phyloP scores from a whole-genome alignment of 2,329 filamentous ascomycete genomes.

The Ascochyta rabiei region DNA sequence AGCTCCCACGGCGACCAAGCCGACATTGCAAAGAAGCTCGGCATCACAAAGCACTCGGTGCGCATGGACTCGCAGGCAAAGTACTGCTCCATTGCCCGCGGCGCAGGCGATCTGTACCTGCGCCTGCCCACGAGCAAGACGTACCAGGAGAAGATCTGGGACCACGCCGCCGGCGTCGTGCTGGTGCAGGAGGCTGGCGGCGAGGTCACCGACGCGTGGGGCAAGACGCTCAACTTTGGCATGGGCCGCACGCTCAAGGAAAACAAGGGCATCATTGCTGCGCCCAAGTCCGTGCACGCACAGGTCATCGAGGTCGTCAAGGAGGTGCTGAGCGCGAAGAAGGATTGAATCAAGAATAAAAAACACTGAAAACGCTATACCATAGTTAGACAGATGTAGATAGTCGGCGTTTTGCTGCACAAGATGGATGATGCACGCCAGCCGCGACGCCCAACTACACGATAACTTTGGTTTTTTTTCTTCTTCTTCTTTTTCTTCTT shows the following conservation, averaged over 20 bases:
- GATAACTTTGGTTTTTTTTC: background rate
- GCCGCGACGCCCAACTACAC: background rate
- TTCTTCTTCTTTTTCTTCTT: background rate
- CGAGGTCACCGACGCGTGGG: slow-evolving; percentile 85
- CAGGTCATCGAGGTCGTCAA: slow-evolving; percentile 82
- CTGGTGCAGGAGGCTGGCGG: slow-evolving; percentile 95
- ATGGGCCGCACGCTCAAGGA: slow-evolving; percentile 82
- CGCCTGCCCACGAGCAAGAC: slow-evolving; percentile 82
- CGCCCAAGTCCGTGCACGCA: slow-evolving; percentile 75
- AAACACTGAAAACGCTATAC: too few species aligned
- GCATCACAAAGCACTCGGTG: slow-evolving; percentile 87
- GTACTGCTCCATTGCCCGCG: slow-evolving; percentile 92
- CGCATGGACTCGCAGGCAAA: slow-evolving; percentile 98
- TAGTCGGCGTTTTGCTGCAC: too few species aligned
- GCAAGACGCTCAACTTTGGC: slow-evolving; percentile 84
- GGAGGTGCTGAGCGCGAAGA: slow-evolving; percentile 66
- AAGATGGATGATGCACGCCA: background rate
- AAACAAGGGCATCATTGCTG: slow-evolving; percentile 94
- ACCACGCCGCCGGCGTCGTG: slow-evolving; percentile 93
- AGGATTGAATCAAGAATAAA: background rate
- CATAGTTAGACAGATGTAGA: too few species aligned
- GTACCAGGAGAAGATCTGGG: slow-evolving; percentile 99
- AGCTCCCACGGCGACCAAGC: slow-evolving; percentile 88
- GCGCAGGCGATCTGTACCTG: slow-evolving; percentile 93
- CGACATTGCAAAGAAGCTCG: slow-evolving; percentile 79